Evolutionary conservation across 2,329 filamentous ascomycete genomes (phyloP).

Genomic region (Penicillium sp.): DNA sequence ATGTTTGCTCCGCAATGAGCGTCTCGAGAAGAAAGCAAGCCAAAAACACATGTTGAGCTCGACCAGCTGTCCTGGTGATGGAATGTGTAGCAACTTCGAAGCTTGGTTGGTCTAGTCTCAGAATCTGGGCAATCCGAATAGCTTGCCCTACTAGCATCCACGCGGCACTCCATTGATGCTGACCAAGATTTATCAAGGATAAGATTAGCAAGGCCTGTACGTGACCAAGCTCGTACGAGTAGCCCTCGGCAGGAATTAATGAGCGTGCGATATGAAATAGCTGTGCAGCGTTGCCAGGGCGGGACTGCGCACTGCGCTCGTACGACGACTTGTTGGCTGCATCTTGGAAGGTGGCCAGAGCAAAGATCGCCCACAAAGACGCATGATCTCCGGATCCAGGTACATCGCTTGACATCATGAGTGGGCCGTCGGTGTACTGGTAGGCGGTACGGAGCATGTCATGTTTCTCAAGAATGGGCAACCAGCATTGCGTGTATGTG

Average conservation of each 20-base stretch:
- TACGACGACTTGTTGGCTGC: conserved; percentile 25
- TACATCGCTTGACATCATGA: conserved; percentile 21
- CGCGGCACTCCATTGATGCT: conserved; percentile 51
- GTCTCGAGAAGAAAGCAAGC: conserved; percentile 52
- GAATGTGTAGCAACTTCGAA: conserved; percentile 44
- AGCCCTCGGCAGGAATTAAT: conserved; percentile 46
- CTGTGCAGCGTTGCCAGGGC: conserved; percentile 20
- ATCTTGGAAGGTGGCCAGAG: conserved; percentile 54
- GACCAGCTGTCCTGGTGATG: conserved; percentile 29
- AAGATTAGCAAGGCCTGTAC: conserved; percentile 55
- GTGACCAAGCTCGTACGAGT: conserved; percentile 45
- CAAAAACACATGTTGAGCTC: conserved; percentile 43
- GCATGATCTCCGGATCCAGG: conserved; percentile 45
- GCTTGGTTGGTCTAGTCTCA: conserved; percentile 35
- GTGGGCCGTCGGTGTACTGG: conserved; percentile 27
- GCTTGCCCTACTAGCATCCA: conserved; percentile 62
- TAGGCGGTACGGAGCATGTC: conserved; percentile 51
- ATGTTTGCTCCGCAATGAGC: conserved; percentile 44
- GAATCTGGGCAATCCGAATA: conserved; percentile 43
- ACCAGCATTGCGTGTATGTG: conserved; percentile 69
- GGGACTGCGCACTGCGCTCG: conserved; percentile 11
- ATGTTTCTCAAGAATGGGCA: conserved; percentile 66
- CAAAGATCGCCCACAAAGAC: conserved; percentile 55
- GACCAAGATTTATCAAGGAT: conserved; percentile 57
- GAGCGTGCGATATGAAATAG: conserved; percentile 41